Conservation (phyloP, 352 stramenopile genomes). For the Globisporangium mamillatum region DNA sequence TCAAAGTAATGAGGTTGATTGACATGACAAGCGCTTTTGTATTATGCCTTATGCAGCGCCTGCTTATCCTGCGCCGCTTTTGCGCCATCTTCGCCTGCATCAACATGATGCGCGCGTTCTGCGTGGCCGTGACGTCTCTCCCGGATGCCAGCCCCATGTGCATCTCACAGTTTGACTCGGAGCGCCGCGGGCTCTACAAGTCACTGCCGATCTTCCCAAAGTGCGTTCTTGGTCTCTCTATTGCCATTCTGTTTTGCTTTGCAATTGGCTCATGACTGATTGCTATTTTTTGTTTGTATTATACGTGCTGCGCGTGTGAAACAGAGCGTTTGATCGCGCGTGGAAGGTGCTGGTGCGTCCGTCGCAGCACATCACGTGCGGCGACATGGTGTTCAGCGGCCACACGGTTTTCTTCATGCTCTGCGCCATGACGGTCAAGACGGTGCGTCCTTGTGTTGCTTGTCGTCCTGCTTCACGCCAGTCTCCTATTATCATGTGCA, state of each 20-base stretch:
- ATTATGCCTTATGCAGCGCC: conserved; percentile 39
- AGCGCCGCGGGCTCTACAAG: conserved; percentile 66
- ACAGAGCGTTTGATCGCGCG: conserved; percentile 71
- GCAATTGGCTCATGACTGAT: not conserved
- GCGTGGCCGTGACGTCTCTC: conserved; percentile 81
- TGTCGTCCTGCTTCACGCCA: not conserved
- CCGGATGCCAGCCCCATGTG: conserved; percentile 83
- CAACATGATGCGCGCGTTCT: conserved; percentile 84
- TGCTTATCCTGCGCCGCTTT: conserved; percentile 83
- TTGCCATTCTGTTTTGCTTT: not conserved
- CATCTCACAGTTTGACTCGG: conserved; percentile 79
- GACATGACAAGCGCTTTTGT: not conserved
- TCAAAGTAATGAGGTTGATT: not conserved
- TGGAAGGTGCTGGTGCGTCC: conserved; percentile 83
- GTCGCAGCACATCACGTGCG: conserved; percentile 87
- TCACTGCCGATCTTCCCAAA: conserved; percentile 82
- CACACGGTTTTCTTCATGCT: conserved; percentile 86
- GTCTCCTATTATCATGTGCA: not conserved
- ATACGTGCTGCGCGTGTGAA: not conserved
- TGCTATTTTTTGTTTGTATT: not conserved
- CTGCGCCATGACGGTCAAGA: conserved; percentile 73
- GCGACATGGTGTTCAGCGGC: conserved; percentile 89
- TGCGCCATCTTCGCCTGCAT: conserved; percentile 87
- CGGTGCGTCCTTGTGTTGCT: not conserved
- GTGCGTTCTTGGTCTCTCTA: conserved; percentile 27